Conservation (phyloP, 768 basidiomycete species). For the Lepiota venenata region DNA sequence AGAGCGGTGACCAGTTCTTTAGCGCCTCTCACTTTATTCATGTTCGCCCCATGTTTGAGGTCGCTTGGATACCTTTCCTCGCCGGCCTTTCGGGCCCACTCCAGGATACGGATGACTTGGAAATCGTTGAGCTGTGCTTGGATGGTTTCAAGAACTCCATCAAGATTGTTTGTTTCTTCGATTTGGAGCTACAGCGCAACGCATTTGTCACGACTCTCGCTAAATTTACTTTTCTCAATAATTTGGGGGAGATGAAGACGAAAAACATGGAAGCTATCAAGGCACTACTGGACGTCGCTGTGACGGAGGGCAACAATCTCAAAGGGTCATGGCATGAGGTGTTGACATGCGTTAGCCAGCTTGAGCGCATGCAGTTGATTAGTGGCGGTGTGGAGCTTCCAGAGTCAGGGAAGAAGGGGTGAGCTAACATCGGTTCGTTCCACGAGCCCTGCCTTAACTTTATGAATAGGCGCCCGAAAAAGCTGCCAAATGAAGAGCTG, state of each 20-base stretch:
- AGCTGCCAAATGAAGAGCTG: constrained; percentile 85
- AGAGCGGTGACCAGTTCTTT: constrained; percentile 84
- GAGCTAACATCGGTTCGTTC: constrained; percentile 21
- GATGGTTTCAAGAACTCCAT: constrained; percentile 98
- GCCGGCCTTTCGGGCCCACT: constrained; percentile 93
- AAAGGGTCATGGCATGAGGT: constrained; percentile 98
- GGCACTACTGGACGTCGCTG: constrained; percentile 87
- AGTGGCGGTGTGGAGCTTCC: constrained; percentile 85
- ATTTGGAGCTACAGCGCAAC: constrained; percentile 96
- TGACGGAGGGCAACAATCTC: constrained; percentile 94
- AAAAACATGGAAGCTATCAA: constrained; percentile 99
- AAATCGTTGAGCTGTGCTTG: constrained; percentile 86
- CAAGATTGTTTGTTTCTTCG: constrained; percentile 94
- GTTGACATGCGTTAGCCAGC: constrained; percentile 93
- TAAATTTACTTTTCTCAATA: constrained; percentile 98
- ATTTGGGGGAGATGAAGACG: constrained; percentile 97
- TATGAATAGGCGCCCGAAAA: constrained; percentile 44
- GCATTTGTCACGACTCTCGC: constrained; percentile 95
- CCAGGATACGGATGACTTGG: constrained; percentile 93
- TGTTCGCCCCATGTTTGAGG: constrained; percentile 98
- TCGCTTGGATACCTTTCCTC: constrained; percentile 98
- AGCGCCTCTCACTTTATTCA: constrained; percentile 96
- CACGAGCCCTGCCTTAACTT: background rate
- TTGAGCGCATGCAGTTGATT: constrained; percentile 98
- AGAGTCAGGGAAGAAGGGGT: constrained; percentile 82